These are phyloP conservation scores for Emergomyces africanus DNA, from an alignment of 2,329 filamentous ascomycete species.

Conservation along the genomic window DNA sequence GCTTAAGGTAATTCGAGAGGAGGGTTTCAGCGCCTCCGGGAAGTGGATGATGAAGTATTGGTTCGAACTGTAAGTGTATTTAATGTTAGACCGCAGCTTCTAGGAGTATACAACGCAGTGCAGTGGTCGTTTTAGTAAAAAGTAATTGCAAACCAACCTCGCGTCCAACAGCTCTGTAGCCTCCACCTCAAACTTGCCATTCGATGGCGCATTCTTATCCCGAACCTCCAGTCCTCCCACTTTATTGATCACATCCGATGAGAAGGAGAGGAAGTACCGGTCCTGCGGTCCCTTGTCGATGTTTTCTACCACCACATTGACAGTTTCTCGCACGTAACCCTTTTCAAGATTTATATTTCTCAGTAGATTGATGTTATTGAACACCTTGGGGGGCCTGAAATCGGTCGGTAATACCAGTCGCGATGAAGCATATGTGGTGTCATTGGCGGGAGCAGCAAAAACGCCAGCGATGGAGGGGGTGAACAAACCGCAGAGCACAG, in stretches of 20 bases:
- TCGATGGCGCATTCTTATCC: constrained; percentile 69
- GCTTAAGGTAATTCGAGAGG: constrained; percentile 69
- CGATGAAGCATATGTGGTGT: constrained; percentile 16
- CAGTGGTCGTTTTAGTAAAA: constrained; percentile 10
- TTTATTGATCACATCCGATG: constrained; percentile 57
- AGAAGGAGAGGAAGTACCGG: constrained; percentile 87
- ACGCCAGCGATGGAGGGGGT: constrained; percentile 14
- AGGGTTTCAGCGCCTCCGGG: constrained; percentile 60
- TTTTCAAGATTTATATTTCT: constrained; percentile 88
- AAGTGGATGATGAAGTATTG: constrained; percentile 81
- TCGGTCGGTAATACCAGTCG: constrained; percentile 26
- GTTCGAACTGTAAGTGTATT: constrained; percentile 39
- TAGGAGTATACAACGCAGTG: constrained; percentile 23
- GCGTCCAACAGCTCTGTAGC: constrained; percentile 41
- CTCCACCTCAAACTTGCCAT: constrained; percentile 56
- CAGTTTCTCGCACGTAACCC: constrained; percentile 73
- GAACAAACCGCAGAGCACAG: constrained; percentile 24
- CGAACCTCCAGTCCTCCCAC: constrained; percentile 82
- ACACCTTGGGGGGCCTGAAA: constrained; percentile 80
- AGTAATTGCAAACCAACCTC: constrained; percentile 42
- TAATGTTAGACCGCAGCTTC: constrained; percentile 14
- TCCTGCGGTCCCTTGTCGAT: constrained; percentile 62
- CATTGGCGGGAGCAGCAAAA: constrained; percentile 18
- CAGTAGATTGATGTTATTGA: constrained; percentile 86
- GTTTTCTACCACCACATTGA: constrained; percentile 94